These are phyloP conservation scores for Lolium multiflorum DNA, from an alignment of 176 grass and related monocot genomes.

Conservation along the genomic window DNA sequence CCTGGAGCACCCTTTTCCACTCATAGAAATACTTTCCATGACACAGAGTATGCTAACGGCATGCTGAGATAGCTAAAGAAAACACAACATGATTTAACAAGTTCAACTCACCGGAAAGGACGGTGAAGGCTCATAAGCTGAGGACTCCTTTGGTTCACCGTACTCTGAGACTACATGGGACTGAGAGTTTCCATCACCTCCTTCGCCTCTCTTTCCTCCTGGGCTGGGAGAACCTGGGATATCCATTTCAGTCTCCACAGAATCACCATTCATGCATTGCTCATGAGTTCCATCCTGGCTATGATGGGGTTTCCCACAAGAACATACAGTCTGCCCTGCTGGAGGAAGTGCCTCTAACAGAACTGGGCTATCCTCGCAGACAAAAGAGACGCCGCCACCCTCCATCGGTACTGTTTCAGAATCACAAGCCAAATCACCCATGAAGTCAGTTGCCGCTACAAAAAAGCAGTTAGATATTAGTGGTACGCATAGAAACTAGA, in stretches of 20 bases:
- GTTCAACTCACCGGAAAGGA: constrained; percentile 31
- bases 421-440: constrained; percentile 18
- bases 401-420: constrained; percentile 15
- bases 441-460: neutral
- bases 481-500: neutral
- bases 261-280: constrained; percentile 12
- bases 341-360: neutral
- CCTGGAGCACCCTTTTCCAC: neutral
- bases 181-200: neutral
- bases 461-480: neutral
- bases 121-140: neutral
- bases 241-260: neutral
- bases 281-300: constrained; percentile 12
- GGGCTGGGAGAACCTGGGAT: constrained; percentile 8
- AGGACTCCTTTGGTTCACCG: neutral
- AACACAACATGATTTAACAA: neutral
- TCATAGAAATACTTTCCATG: neutral
- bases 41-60: neutral
- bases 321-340: neutral
- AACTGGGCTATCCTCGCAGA: neutral
- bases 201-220: constrained; percentile 8
- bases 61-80: neutral
- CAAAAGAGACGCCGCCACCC: neutral
- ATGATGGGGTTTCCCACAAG: neutral
- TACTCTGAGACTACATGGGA: neutral